phyloP scores from a whole-genome alignment of 441 rosid genomes.

The Francoa sonchifolia region DNA sequence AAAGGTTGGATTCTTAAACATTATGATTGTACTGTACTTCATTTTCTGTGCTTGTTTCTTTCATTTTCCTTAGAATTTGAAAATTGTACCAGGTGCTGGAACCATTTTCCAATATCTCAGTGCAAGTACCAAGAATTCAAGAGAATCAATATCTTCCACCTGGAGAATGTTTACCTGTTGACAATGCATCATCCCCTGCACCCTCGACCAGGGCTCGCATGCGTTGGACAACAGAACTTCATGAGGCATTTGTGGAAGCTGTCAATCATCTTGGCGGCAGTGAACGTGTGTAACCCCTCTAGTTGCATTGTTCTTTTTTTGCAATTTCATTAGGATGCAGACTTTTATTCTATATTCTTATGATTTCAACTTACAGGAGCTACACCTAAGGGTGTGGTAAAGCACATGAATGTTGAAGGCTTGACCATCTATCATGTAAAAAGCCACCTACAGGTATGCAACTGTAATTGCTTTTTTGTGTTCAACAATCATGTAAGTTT shows the following conservation, averaged over 20 bases:
- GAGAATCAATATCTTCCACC: slow-evolving; percentile 25
- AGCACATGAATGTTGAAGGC: slow-evolving; percentile 59
- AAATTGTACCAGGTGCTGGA: slow-evolving; percentile 21
- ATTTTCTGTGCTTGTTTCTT: neutral
- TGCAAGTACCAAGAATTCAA: slow-evolving; percentile 25
- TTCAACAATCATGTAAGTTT: no score
- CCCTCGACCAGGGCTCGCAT: slow-evolving; percentile 49
- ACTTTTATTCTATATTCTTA: slow-evolving; percentile 1
- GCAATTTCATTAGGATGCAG: neutral
- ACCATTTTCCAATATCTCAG: slow-evolving; percentile 19
- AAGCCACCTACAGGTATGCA: slow-evolving; percentile 93
- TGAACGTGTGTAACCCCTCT: slow-evolving; percentile 43
- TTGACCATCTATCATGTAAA: slow-evolving; percentile 88
- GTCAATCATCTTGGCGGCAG: slow-evolving; percentile 79
- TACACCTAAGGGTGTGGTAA: slow-evolving; percentile 78
- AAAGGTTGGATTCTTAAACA: slow-evolving; percentile 37
- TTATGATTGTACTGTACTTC: neutral
- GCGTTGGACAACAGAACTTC: slow-evolving; percentile 97
- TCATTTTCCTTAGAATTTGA: slow-evolving; percentile 3
- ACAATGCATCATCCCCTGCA: slow-evolving; percentile 26
- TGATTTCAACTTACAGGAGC: slow-evolving; percentile 47
- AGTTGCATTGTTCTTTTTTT: slow-evolving; percentile 5
- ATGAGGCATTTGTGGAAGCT: slow-evolving; percentile 85
- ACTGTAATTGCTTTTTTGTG: no score
- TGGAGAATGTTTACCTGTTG: slow-evolving; percentile 22